phyloP scores from a whole-genome alignment of 805 yeast species.

The Metschnikowia cerradonensis region DNA sequence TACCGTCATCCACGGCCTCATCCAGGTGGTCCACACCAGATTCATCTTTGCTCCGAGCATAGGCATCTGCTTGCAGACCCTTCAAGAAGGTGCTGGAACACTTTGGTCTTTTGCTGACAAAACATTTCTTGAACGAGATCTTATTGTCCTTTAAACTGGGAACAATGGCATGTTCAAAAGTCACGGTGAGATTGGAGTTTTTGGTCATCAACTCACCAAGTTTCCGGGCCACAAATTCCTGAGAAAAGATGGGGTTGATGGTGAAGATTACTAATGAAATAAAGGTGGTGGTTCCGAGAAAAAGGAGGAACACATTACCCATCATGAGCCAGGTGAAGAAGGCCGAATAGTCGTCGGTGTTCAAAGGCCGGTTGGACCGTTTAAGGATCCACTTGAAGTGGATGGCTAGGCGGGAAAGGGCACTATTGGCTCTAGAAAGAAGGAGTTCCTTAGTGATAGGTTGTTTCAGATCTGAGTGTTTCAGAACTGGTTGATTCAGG shows the following conservation, averaged over 20 bases:
- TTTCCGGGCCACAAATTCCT: slow-evolving; percentile 77
- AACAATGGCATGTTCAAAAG: slow-evolving; percentile 89
- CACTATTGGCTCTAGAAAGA: slow-evolving; percentile 26
- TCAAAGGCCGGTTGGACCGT: slow-evolving; percentile 75
- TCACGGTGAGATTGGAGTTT: slow-evolving; percentile 77
- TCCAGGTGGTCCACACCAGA: slow-evolving; percentile 12
- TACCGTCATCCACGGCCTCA: slow-evolving; percentile 69
- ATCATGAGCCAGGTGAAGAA: slow-evolving; percentile 87
- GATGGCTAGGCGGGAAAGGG: slow-evolving; percentile 27
- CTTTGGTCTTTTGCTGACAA: slow-evolving; percentile 80
- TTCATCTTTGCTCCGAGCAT: slow-evolving; percentile 44
- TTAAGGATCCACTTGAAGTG: slow-evolving; percentile 71
- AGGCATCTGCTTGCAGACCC: slow-evolving; percentile 72
- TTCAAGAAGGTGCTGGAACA: slow-evolving; percentile 50
- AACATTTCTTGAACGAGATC: slow-evolving; percentile 78
- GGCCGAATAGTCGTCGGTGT: slow-evolving; percentile 88
- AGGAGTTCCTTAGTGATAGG: slow-evolving; percentile 22
- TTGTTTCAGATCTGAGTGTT: background rate
- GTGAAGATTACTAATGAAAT: slow-evolving; percentile 74
- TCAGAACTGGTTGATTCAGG: background rate
- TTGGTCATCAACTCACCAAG: slow-evolving; percentile 81
- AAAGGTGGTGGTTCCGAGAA: slow-evolving; percentile 90
- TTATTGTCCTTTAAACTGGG: slow-evolving; percentile 91
- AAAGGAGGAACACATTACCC: slow-evolving; percentile 75
- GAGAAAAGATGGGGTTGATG: slow-evolving; percentile 80